phyloP scores from a whole-genome alignment of 768 basidiomycete species.

The Rubroboletus pulcherrimus region DNA sequence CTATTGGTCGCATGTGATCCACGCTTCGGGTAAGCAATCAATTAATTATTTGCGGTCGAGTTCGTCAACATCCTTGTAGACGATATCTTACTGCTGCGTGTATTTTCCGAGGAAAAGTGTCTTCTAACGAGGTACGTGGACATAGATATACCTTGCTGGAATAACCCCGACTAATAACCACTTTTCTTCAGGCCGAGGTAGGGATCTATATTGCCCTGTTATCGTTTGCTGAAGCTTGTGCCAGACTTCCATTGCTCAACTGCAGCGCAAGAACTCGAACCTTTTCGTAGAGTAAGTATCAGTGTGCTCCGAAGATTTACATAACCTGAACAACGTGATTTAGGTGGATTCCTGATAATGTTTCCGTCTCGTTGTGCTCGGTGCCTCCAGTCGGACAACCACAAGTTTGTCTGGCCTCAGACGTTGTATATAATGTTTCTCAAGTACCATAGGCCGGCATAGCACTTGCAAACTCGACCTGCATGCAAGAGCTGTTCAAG shows the following conservation, averaged over 20 bases:
- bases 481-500: constrained; percentile 83
- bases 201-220: constrained; percentile 17
- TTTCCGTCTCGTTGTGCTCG: constrained; percentile 78
- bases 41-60: not conserved
- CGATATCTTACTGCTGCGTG: constrained; percentile 85
- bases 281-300: constrained; percentile 73
- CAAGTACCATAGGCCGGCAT: constrained; percentile 51
- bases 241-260: constrained; percentile 64
- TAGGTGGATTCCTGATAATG: constrained; percentile 90
- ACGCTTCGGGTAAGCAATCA: constrained; percentile 52
- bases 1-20: constrained; percentile 83
- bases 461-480: constrained; percentile 73
- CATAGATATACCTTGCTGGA: not conserved
- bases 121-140: constrained; percentile 70
- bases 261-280: constrained; percentile 71
- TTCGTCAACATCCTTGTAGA: constrained; percentile 33
- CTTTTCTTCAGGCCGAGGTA: constrained; percentile 48
- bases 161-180: not conserved
- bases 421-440: constrained; percentile 3
- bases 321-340: constrained; percentile 1
- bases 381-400: constrained; percentile 80
- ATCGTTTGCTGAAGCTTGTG: constrained; percentile 5
- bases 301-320: not conserved
- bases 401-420: constrained; percentile 41
- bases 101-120: constrained; percentile 81